Conservation (phyloP, 768 basidiomycete genomes). For the Mrakia gelida region DNA sequence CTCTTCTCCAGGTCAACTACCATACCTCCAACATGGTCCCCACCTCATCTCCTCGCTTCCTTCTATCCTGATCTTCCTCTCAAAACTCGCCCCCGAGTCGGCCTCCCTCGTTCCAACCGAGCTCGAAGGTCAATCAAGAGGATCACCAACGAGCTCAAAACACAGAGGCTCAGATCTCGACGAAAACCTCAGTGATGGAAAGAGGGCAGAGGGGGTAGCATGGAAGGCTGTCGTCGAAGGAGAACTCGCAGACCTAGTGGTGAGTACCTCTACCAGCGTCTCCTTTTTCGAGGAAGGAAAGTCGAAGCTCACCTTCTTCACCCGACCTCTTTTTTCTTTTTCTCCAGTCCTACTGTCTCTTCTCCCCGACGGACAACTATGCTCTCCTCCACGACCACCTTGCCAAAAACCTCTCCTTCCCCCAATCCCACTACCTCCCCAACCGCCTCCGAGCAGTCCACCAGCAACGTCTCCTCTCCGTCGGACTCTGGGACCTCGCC, state of each 20-base stretch:
- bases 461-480: slow-evolving; percentile 16
- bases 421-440: slow-evolving; percentile 30
- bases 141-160: neutral
- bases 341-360: slow-evolving; percentile 27
- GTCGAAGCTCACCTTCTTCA: neutral
- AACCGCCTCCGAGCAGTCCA: slow-evolving; percentile 22
- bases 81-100: slow-evolving; percentile 18
- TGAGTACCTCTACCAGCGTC: neutral
- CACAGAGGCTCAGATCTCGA: slow-evolving; percentile 23
- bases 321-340: neutral
- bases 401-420: slow-evolving; percentile 28
- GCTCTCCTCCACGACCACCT: slow-evolving; percentile 27
- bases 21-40: slow-evolving; percentile 27
- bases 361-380: slow-evolving; percentile 24
- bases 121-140: neutral
- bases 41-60: slow-evolving; percentile 15
- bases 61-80: slow-evolving; percentile 18
- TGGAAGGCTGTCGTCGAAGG: slow-evolving; percentile 29
- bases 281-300: neutral
- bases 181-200: neutral
- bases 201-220: slow-evolving; percentile 25
- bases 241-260: slow-evolving; percentile 29
- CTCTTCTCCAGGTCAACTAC: slow-evolving; percentile 22
- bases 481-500: slow-evolving; percentile 24
- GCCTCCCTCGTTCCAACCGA: neutral